These are phyloP conservation scores for Cercophora newfieldiana DNA, from an alignment of 495 filamentous ascomycete genomes.

Conservation along the genomic window DNA sequence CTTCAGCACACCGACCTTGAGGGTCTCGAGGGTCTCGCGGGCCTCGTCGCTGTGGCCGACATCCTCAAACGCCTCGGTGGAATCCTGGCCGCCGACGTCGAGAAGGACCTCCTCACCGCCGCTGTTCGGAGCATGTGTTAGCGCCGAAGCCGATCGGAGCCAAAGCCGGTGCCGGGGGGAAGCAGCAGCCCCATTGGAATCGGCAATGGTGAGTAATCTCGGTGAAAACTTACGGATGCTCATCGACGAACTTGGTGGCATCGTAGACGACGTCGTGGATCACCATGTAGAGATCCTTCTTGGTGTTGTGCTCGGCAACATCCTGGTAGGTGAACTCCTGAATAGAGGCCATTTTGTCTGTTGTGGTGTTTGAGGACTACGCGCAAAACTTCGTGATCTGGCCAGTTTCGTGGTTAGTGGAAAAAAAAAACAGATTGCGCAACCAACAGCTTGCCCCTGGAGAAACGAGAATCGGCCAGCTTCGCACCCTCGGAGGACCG, in stretches of 20 bases:
- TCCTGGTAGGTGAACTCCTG: slow-evolving; percentile 83
- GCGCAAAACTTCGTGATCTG: slow-evolving; percentile 14
- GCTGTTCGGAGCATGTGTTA: slow-evolving; percentile 47
- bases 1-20: slow-evolving; percentile 81
- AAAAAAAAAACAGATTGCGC: slow-evolving; percentile 6
- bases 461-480: neutral
- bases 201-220: neutral
- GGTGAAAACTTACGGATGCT: slow-evolving; percentile 86
- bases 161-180: slow-evolving; percentile 18
- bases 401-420: slow-evolving; percentile 23
- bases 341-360: slow-evolving; percentile 59
- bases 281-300: slow-evolving; percentile 93
- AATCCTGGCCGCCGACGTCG: slow-evolving; percentile 94
- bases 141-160: neutral
- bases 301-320: slow-evolving; percentile 82
- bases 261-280: slow-evolving; percentile 98
- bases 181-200: neutral
- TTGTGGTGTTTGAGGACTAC: slow-evolving; percentile 12
- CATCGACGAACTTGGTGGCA: slow-evolving; percentile 83
- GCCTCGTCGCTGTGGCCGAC: slow-evolving; percentile 99
- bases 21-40: slow-evolving; percentile 81
- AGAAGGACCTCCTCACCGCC: slow-evolving; percentile 98
- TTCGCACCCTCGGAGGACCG: neutral
- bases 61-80: slow-evolving; percentile 98
- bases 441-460: neutral